Percentiles rank a stretch among this genome's conserved stretches.
phyloP scores from a whole-genome alignment of 768 basidiomycete genomes.

The Tylopilus vinaceipallidus region DNA sequence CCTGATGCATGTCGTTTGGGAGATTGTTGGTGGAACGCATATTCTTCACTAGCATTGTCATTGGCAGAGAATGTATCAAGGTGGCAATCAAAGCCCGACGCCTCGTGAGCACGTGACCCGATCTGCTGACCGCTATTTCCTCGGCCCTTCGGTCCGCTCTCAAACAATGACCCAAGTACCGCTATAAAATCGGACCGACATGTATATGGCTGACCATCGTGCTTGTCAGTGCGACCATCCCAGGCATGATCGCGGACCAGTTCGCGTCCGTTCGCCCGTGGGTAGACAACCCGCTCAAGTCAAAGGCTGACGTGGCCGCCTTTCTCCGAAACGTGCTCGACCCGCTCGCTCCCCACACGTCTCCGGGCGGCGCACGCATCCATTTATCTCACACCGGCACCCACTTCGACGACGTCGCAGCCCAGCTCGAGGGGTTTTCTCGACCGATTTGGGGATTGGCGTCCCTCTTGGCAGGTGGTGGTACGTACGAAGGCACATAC shows the following conservation, averaged over 20 bases:
- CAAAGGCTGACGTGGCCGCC: background rate
- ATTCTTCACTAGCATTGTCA: too few species aligned
- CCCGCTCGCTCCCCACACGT: background rate
- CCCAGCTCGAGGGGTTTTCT: background rate
- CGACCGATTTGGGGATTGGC: background rate
- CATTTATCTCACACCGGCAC: background rate
- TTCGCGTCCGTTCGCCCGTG: background rate
- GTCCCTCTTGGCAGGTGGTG: background rate
- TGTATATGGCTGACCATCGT: too few species aligned
- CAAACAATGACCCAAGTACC: too few species aligned
- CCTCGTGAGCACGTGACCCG: too few species aligned
- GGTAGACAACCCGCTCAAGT: background rate
- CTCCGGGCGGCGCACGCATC: background rate
- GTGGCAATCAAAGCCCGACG: too few species aligned
- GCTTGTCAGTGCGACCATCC: too few species aligned
- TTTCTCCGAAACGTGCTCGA: background rate
- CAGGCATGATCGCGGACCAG: background rate
- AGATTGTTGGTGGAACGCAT: too few species aligned
- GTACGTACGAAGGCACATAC: background rate
- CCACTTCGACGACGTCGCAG: background rate
- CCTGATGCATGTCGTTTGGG: too few species aligned
- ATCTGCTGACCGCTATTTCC: too few species aligned
- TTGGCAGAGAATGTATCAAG: too few species aligned
- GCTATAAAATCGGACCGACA: too few species aligned
- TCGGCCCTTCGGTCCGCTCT: too few species aligned